Percentiles rank a stretch among this genome's conserved stretches.
Evolutionary conservation across 768 basidiomycete species (phyloP).

Genomic region (Tulasnella sp.): DNA sequence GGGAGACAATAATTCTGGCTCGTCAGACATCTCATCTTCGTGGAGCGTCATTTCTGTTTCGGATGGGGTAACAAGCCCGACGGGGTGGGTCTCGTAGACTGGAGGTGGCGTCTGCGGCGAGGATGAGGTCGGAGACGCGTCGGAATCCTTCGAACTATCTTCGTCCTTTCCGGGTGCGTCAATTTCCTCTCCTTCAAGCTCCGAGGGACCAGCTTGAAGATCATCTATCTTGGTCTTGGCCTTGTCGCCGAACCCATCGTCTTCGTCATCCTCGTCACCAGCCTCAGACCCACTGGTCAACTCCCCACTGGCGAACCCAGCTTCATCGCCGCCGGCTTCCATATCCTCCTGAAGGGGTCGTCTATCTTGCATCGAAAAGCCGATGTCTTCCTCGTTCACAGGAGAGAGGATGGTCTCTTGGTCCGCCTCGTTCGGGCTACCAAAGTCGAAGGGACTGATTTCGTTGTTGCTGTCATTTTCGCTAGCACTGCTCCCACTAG

Average conservation of each 20-base stretch:
- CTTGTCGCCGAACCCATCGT: neutral
- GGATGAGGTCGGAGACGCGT: neutral
- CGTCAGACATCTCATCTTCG: neutral
- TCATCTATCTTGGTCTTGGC: neutral
- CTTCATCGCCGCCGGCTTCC: neutral
- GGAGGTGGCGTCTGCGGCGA: conserved; percentile 12
- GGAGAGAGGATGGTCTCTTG: neutral
- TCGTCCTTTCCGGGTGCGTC: neutral
- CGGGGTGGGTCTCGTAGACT: neutral
- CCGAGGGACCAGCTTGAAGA: neutral
- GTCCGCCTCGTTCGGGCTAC: neutral
- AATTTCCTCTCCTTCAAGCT: neutral
- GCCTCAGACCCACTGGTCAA: conserved; percentile 9
- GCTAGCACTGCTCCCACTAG: conserved; percentile 27
- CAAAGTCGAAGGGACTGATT: neutral
- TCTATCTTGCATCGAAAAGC: neutral
- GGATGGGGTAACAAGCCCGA: neutral
- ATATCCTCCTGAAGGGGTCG: neutral
- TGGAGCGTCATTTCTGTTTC: neutral
- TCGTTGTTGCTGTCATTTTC: conserved; percentile 4
- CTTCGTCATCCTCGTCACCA: conserved; percentile 8
- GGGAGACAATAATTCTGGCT: neutral
- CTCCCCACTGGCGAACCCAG: conserved; percentile 14
- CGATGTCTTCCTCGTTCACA: neutral
- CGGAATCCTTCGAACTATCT: neutral